Percentiles rank a stretch among this genome's conserved stretches.
Evolutionary conservation across 2,329 filamentous ascomycete species (phyloP).

Genomic region (Cercospora nicotianae): DNA sequence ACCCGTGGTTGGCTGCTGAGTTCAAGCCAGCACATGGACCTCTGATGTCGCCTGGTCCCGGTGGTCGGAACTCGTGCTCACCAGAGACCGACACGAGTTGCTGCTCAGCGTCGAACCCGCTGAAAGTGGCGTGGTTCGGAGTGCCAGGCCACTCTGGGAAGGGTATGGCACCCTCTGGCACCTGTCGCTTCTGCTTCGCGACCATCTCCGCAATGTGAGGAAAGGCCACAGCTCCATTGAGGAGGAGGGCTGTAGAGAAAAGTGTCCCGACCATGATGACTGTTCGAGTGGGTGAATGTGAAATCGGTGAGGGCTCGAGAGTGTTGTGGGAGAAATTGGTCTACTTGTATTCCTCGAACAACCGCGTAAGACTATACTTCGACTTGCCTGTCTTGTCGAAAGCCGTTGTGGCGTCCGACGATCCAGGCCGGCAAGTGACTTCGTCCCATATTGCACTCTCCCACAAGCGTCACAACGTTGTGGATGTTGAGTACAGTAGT

Average conservation of each 20-base stretch:
- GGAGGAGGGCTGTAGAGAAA: conserved; percentile 21
- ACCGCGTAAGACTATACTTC: not conserved
- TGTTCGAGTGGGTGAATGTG: not conserved
- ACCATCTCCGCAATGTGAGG: conserved; percentile 30
- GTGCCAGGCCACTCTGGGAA: conserved; percentile 31
- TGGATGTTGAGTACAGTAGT: conserved; percentile 2
- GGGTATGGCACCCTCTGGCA: conserved; percentile 17
- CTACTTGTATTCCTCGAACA: not conserved
- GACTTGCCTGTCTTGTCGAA: conserved; percentile 5
- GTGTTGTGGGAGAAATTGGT: not conserved
- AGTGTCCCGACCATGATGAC: conserved; percentile 9
- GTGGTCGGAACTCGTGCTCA: conserved; percentile 28
- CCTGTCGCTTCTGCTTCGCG: conserved; percentile 20
- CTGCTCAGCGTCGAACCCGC: conserved; percentile 32
- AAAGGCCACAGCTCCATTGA: conserved; percentile 26
- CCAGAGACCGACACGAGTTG: conserved; percentile 34
- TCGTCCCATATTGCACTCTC: not conserved
- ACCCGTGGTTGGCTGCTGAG: conserved; percentile 34
- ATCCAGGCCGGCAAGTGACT: conserved; percentile 1
- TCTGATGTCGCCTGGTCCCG: conserved; percentile 29
- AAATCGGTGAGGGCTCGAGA: no score
- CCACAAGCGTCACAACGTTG: conserved; percentile 1
- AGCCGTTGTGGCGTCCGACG: not conserved
- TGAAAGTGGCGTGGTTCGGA: conserved; percentile 26
- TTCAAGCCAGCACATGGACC: conserved; percentile 33